Percentiles rank a stretch among this genome's conserved stretches.
Conservation (phyloP, 2,329 filamentous ascomycete genomes). For the Talaromyces verruculosus region DNA sequence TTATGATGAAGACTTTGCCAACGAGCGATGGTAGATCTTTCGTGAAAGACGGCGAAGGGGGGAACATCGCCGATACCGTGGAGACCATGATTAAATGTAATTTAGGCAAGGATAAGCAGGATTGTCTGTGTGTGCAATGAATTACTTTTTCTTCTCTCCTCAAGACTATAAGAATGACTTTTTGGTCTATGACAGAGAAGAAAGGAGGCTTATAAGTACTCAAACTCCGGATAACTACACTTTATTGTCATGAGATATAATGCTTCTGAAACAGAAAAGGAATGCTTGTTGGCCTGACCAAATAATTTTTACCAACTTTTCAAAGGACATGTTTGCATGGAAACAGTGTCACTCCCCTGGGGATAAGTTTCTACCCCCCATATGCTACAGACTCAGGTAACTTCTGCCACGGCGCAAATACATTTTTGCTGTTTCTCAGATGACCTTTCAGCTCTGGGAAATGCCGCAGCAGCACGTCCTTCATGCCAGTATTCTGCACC, state of each 20-base stretch:
- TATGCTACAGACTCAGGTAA: no score
- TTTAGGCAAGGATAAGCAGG: background rate
- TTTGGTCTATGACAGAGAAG: background rate
- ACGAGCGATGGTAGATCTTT: background rate
- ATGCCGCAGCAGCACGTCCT: no score
- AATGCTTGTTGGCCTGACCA: no score
- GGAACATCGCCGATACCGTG: slow-evolving; percentile 6
- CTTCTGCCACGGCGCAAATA: no score
- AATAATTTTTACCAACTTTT: no score
- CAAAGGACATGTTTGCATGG: no score
- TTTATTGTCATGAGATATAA: background rate
- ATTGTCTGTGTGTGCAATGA: background rate
- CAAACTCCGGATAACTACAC: background rate
- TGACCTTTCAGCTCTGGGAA: no score
- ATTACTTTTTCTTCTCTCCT: background rate
- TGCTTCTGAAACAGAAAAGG: background rate
- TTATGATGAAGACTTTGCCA: slow-evolving; percentile 40
- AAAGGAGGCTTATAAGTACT: background rate
- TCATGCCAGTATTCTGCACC: no score
- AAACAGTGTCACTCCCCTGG: no score
- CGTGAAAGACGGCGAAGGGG: slow-evolving; percentile 2
- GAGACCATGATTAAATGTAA: slow-evolving; percentile 7
- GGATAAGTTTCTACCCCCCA: no score
- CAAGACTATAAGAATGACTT: background rate
- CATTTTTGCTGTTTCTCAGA: no score